Base-by-base conservation (phyloP, 2,329 filamentous ascomycete species). In the Beauveria bassiana region DNA sequence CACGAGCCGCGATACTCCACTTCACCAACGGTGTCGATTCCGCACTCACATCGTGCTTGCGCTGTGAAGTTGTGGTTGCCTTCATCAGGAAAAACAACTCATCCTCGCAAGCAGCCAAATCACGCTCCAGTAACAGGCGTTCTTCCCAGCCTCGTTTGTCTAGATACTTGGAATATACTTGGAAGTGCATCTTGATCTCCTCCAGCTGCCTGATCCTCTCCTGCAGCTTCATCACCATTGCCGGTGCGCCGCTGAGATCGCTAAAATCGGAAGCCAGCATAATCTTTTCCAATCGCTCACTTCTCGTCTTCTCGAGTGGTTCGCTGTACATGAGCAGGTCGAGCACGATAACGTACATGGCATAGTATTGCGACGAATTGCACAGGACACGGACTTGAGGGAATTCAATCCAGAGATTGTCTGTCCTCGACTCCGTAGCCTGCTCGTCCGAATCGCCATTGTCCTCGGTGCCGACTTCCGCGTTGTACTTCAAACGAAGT, bases 71-170 rank as follows among this genome's bases (percentile, higher is more conserved):
- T 1, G 95, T 99, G 71, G 99, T 99, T 45, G 95, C 96, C 70
- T 99, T 98, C 95, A 99, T 98, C 79, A 99, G 90, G 77, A 99
- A 99, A 81, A 99, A 99, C 9, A 99, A 77, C 73, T 99, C 96
- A 69, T 99, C 95, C 72, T 98, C 95, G 69, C 91, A 97, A 22
- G 86, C 86, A 10, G 91, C 85, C 56, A 99, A 79, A 71, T 99
- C 95, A 57, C 90, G 88, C 71, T 99, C 95, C 49, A 99, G 82
- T n/a, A 87, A 78, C 63, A 97, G 80, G 40, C 92, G 86, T 71
- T 98, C 93, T 70, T 95, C 86, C 93, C 93, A 98, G 16, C 93
- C 93, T 70, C 90, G 86, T 69, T 87, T 87, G 73, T 98, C 93
- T 28, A 99, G 81, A 63, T 89, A 89, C 68, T 89, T 89, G 40